Base-by-base conservation (phyloP, 495 filamentous ascomycete species). In the Jackrogersella minutella region DNA sequence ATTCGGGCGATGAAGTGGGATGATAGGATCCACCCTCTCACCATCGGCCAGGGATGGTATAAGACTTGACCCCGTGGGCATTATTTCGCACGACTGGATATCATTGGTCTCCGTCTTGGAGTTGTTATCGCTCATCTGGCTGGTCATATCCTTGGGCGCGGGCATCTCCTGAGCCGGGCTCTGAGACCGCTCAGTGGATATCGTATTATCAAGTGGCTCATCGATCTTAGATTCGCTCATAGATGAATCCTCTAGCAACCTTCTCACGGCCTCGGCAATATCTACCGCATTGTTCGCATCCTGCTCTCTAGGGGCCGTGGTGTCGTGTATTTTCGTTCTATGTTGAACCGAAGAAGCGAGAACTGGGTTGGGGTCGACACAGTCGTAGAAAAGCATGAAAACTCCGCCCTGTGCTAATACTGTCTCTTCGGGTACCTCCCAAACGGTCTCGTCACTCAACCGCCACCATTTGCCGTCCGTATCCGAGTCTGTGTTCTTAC, bases 361-460 rank as follows among this genome's bases (percentile, higher is more conserved):
- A 37, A 76, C 63, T 17, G 68, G 63, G 17, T 72, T 74, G n/a
- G 76, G 72, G 40, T 82, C 77, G n/a, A 87, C 71, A 26, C 79
- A 81, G 71, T 99, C 95, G 70, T 98, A 99, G 77, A 99, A 97
- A 7, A 98, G 82, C 94, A 99, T 97, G 70, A 97, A 98, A 0
- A 90, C 94, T 11, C 90, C 93, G n/a, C 88, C 86, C 68, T 94
- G 91, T 1, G 77, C 80, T 52, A 97, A 82, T 0, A 95, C 93
- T 30, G 82, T 82, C 10, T 84, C 79, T 76, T 97, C 93, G 16
- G 83, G 82, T 52, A 92, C 92, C 65, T 84, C 83, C 60, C 78
- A 83, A 7, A 97, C 93, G 56, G 90, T 86, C 41, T 96, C 90
- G 71, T 97, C 93, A 73, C 92, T 96, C 13, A 97, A 78, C 10